Evolutionary conservation across 2,329 filamentous ascomycete genomes (phyloP), one percentile per base, ranked within the genome.

Genomic region (Trichoderma atrobrunneum): DNA sequence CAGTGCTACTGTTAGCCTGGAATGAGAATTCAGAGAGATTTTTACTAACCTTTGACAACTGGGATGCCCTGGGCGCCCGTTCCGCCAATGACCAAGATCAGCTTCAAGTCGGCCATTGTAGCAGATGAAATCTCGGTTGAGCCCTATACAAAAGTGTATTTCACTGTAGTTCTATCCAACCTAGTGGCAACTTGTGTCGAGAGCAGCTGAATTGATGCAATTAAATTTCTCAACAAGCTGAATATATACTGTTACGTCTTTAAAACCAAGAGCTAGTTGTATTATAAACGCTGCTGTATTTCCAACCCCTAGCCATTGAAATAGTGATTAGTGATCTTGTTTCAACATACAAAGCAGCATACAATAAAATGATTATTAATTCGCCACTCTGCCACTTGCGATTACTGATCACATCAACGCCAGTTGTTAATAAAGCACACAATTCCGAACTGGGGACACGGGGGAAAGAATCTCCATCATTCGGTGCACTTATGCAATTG

Each of bases 61-160:
- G 61, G 61, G 16, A 64, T 39, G n/a, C 61, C 61, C 7, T 64
- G 61, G 3, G 61, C 61, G 3, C 61, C 61, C 3, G 61, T 64
- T 5, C 61, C 61, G 7, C 61, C 61, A 14, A 64, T 64, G 32
- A 64, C 39, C 2, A 43, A 21, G 16, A 64, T 54, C 11, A 54
- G 21, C 12, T 24, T 54, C 48, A 54, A 24, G 21, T 24, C 21
- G 3, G 48, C n/a, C 48, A 54, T 54, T 24, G 11, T 54, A 14
- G 11, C 0, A 54, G 21, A 4, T 54, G 21, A 24, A 24, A 54
- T 54, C 8, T 1, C 3, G 11, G 21, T 24, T 1, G 5, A 3
- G 4, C 21, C 5, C n/a, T 21, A 12, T 4, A 12, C 1, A 5
- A n/a, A 48, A 11, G 5, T 51, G n/a, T 51, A 2, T 12, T 12